phyloP scores from a whole-genome alignment of 176 grass and related monocot species.

The Eleusine indica region DNA sequence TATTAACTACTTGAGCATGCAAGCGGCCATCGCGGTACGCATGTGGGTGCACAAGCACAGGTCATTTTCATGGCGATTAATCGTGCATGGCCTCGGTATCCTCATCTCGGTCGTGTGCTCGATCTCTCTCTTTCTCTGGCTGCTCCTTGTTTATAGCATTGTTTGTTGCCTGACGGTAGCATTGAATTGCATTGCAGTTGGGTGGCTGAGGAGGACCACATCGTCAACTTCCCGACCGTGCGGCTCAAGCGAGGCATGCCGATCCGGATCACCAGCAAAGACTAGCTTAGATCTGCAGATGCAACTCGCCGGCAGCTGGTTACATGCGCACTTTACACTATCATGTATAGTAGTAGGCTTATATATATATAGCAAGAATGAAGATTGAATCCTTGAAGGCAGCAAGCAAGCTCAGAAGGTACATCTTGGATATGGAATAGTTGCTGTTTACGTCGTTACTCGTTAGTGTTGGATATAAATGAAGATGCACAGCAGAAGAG shows the following conservation, averaged over 20 bases:
- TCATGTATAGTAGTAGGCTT: background rate
- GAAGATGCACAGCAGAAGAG: constrained; percentile 9
- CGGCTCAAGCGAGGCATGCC: constrained; percentile 88
- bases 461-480: background rate
- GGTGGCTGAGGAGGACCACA: constrained; percentile 87
- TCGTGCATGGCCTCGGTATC: constrained; percentile 28
- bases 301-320: background rate
- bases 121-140: background rate
- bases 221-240: constrained; percentile 96
- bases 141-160: background rate
- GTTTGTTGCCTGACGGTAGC: constrained; percentile 1
- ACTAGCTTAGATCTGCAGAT: background rate
- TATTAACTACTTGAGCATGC: background rate
- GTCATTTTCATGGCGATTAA: constrained; percentile 41
- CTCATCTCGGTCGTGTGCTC: constrained; percentile 3
- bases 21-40: background rate
- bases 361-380: background rate
- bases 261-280: constrained; percentile 59
- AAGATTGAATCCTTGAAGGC: background rate
- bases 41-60: constrained; percentile 1
- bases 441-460: constrained; percentile 9
- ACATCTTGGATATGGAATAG: background rate
- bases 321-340: background rate
- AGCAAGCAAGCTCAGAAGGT: background rate
- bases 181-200: constrained; percentile 56